Conservation (phyloP, 371 early-diverging fungal species). For the Mucor velutinosus region DNA sequence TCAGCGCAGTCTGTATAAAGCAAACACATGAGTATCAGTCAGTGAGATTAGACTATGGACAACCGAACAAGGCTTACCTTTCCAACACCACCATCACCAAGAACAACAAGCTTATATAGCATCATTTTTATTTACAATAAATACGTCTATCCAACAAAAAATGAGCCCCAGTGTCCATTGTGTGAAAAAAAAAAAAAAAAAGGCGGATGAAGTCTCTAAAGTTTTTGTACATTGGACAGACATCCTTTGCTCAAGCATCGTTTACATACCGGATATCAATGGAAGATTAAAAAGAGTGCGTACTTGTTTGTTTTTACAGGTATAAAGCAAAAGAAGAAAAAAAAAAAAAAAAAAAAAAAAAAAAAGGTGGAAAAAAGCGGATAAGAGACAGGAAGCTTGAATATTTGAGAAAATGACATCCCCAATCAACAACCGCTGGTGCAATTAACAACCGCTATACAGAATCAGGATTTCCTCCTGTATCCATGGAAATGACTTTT, state of each 20-base stretch:
- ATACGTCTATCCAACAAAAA: neutral
- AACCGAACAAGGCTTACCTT: conserved; percentile 24
- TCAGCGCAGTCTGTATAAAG: conserved; percentile 62
- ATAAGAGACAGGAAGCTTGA: neutral
- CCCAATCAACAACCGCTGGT: neutral
- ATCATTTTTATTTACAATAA: conserved; percentile 25
- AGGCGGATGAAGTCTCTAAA: neutral
- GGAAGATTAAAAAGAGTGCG: neutral
- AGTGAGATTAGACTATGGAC: neutral
- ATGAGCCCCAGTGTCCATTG: neutral
- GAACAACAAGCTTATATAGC: conserved; percentile 35
- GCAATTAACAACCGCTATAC: neutral
- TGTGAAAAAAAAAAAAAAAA: neutral
- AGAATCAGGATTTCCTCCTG: neutral
- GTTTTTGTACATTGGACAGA: neutral
- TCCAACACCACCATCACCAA: conserved; percentile 53
- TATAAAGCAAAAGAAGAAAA: neutral
- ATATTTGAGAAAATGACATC: neutral
- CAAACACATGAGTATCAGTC: neutral
- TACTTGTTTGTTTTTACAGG: neutral
- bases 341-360: neutral
- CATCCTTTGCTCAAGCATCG: neutral
- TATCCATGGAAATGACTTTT: neutral
- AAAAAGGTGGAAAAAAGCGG: neutral
- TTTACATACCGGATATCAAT: neutral